Evolutionary conservation across 345 rosid species (phyloP), one percentile per base, ranked within the genome.

Genomic region (Arabidopsis arenosa): DNA sequence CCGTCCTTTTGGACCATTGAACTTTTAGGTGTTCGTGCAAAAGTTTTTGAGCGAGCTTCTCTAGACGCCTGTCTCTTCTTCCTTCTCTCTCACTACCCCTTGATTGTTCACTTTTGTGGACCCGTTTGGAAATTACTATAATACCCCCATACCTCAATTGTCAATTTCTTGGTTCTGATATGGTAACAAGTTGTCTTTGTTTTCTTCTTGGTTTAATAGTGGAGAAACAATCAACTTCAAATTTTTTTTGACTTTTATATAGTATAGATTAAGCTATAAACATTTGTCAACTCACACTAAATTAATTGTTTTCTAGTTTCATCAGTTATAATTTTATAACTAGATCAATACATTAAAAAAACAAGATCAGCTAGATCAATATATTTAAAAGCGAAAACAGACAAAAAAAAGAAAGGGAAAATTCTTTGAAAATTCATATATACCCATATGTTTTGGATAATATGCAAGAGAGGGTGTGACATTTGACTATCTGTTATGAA

Each of bases 11-110:
- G 40, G 81, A 73, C 78, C 78, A 65, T 79, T 79, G 77, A 53
- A 72, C 78, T 67, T 79, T 79, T 79, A 79, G 78, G 65, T 79
- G 81, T 73, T 73, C 74, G 81, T 67, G 78, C 77, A 72, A 78
- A 78, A 78, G 73, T 78, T 59, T 78, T 59, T 43, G 39, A 66
- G 77, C 77, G 81, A 72, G 74, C 45, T 78, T 78, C 81, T 78
- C 81, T 72, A 78, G 80, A 77, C 72, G 56, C 67, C 41, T 77
- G 53, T 77, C 76, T 70, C 80, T 77, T 70, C 60, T 15, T 41
- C n/a, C 51, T 63, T 72, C 58, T 33, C 5, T 43, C 43, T 13
- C 72, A 18, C 72, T 44, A 55, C 44, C 65, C 58, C 52, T 65
- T 14, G 33, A 12, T 32, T 62, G 35, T 33, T 66, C 49, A n/a